Evolutionary conservation across 768 basidiomycete species (phyloP), one percentile per base, ranked within the genome.

Genomic region (Tricholoma matsutake): DNA sequence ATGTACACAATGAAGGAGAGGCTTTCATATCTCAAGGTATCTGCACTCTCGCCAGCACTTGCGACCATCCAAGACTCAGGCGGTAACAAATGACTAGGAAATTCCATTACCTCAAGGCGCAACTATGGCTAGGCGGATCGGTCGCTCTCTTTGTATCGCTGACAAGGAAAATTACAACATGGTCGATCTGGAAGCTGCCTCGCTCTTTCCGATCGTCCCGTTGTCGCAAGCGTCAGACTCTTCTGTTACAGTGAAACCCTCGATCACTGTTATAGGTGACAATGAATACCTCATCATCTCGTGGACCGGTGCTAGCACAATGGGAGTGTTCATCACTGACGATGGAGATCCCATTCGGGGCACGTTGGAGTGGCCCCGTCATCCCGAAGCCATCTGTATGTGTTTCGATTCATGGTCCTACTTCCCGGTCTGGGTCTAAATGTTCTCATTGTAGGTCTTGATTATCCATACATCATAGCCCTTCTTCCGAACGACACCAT

Each of bases 291-390:
- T 98, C 45, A 80, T 97, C 20, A 78, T 93, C 14, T 91, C 91
- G 2, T 95, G 89, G 84, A 94, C 88, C 1, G 96, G 92, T 13
- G 75, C 79, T 3, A 86, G 83, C 56, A 91, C 92, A 0, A 77
- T 98, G 41, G 96, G 96, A 0, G 76, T 98, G 9, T 98, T 98
- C 66, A 80, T 98, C 64, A 92, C 84, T 13, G 84, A 86, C 0
- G 83, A 85, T 2, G 95, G 94, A 0, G 94, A 96, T 72, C 94
- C 96, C 4, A 88, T 94, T 7, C 82, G 95, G 51, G 94, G 94
- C 2, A 96, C 95, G 1, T 75, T 97, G 47, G 84, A 93, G 69
- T 97, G 94, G 92, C 81, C 86, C 2, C 83, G 78, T 54, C 87
- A 96, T 77, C 92, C 94, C 0, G 75, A 85, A 22, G 82, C 86